Evolutionary conservation across 495 filamentous ascomycete genomes (phyloP).

Genomic region (Pyrenula aspistea): DNA sequence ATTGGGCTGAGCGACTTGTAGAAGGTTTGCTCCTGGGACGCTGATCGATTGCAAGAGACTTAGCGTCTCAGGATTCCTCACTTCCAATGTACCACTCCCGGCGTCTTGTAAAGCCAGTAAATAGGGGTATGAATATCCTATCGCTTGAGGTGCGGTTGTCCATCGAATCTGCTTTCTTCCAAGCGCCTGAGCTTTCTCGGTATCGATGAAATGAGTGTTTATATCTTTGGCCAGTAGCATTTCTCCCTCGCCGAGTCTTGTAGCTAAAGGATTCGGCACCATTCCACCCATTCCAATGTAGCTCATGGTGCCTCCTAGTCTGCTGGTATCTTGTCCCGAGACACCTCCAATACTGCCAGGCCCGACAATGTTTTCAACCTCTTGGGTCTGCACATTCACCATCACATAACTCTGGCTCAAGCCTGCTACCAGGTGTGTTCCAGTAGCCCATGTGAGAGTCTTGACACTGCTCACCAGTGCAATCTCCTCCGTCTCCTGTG

Average conservation of each 20-base stretch:
- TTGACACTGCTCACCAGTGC: slow-evolving; percentile 67
- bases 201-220: slow-evolving; percentile 84
- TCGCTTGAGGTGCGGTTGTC: slow-evolving; percentile 72
- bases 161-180: slow-evolving; percentile 85
- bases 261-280: slow-evolving; percentile 80
- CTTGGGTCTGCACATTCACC: slow-evolving; percentile 65
- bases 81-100: slow-evolving; percentile 75
- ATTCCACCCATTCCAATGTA: slow-evolving; percentile 90
- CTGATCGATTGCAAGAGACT: slow-evolving; percentile 75
- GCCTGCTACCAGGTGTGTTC: slow-evolving; percentile 73
- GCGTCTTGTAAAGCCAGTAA: slow-evolving; percentile 75
- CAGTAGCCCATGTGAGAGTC: slow-evolving; percentile 80
- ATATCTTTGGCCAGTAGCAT: slow-evolving; percentile 89
- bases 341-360: slow-evolving; percentile 63
- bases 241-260: slow-evolving; percentile 68
- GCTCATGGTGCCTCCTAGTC: slow-evolving; percentile 70
- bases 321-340: slow-evolving; percentile 45
- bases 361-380: slow-evolving; percentile 64
- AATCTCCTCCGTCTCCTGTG: slow-evolving; percentile 57
- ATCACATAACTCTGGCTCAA: slow-evolving; percentile 81
- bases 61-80: slow-evolving; percentile 85
- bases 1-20: slow-evolving; percentile 91
- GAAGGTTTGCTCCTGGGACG: slow-evolving; percentile 62
- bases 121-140: slow-evolving; percentile 95
- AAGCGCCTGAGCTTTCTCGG: slow-evolving; percentile 58